Conservation (phyloP, 1,284 basidiomycete species). For the Pyrrhoderma noxium region DNA sequence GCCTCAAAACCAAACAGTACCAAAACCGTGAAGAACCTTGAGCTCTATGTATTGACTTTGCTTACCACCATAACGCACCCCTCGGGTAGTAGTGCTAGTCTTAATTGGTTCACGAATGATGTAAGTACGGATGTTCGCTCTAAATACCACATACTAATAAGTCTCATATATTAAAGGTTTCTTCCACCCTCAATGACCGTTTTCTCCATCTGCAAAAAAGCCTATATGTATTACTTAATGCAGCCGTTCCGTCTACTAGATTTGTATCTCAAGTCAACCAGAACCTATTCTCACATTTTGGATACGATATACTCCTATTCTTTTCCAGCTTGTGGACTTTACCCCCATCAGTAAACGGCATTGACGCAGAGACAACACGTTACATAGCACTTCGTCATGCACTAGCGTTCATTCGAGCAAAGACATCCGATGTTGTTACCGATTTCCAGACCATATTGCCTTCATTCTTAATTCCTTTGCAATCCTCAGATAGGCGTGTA, state of each 20-base stretch:
- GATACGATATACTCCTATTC: conserved; percentile 74
- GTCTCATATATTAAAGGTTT: conserved; percentile 16
- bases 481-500: conserved; percentile 42
- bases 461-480: conserved; percentile 61
- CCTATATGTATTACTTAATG: conserved; percentile 58
- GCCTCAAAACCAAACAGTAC: conserved; percentile 53
- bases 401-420: conserved; percentile 73
- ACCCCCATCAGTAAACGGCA: conserved; percentile 14
- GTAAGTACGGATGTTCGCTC: not conserved
- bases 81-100: conserved; percentile 27
- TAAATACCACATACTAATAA: not conserved
- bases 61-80: conserved; percentile 44
- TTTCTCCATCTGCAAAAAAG: conserved; percentile 52
- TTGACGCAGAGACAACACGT: conserved; percentile 21
- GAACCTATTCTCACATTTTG: conserved; percentile 53
- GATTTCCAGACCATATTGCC: conserved; percentile 90
- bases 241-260: conserved; percentile 31
- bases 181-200: conserved; percentile 28
- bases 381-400: conserved; percentile 55
- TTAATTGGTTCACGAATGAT: conserved; percentile 37
- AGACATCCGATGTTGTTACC: conserved; percentile 42
- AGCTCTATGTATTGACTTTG: conserved; percentile 44
- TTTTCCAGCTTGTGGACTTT: conserved; percentile 63
- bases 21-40: conserved; percentile 46
- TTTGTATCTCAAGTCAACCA: conserved; percentile 55